Base-by-base conservation (phyloP, 1,284 basidiomycete genomes). In the Phellopilus nigrolimitatus region DNA sequence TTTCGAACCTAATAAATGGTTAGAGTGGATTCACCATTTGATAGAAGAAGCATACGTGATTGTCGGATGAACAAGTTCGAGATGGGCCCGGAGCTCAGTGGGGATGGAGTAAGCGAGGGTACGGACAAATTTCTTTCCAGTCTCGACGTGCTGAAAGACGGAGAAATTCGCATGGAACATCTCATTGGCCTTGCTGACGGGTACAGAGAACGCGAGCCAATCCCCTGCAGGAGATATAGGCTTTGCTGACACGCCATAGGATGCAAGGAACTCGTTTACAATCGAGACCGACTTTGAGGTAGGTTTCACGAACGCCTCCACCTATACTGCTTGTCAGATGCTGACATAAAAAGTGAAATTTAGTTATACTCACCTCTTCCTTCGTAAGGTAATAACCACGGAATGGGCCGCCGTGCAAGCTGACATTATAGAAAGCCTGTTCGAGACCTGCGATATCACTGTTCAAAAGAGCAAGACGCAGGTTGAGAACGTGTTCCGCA, bases 21-120 rank as follows among this genome's bases (percentile, higher is more conserved):
- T 13, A 8, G 15, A 36, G 33, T n/a, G 13, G 13, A 36, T 4
- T 13, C 15, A 8, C 4, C 6, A 7, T 13, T 4, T 13, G 33
- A 4, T n/a, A 8, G n/a, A 4, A 37, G 19, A 8, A 3, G 19
- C 56, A 4, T 39, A 59, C 59, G 56, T 55, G 28, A 56, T 51
- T 4, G 62, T 63, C 8, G 66, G 66, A 47, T 68, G 65, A 5
- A 67, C 60, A 27, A 60, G 47, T 28, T 57, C 42, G 37, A 60
- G 41, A 39, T 59, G 57, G 10, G 54, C 53, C 33, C 56, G 45
- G 30, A 60, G 52, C 12, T 47, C 52, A 2, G 45, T 50, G 13
- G 59, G 59, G 15, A 60, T 56, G 13, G 59, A 60, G 52, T 60
- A 60, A 3, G 56, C 49, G 3, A 59, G 53, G 2, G 59, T 60